Conservation (phyloP, 108 stramenopile genomes). For the Aurantiochytrium sp. region DNA sequence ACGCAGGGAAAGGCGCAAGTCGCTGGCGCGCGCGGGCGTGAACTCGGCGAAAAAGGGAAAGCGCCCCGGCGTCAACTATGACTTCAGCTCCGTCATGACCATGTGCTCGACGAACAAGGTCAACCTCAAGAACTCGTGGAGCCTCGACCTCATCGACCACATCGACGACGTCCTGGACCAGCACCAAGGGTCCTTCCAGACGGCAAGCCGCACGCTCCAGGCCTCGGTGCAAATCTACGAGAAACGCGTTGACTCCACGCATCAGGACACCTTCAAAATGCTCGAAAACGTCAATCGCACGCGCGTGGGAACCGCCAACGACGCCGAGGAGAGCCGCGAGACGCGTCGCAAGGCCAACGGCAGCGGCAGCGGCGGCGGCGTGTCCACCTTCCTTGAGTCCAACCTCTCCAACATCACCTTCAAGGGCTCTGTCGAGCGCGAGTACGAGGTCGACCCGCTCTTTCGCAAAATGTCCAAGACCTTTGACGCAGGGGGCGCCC, state of each 20-base stretch:
- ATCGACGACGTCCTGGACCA: constrained; percentile 59
- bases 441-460: constrained; percentile 89
- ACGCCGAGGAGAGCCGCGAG: constrained; percentile 60
- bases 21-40: neutral
- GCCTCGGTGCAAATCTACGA: constrained; percentile 95
- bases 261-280: constrained; percentile 78
- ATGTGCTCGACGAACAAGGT: constrained; percentile 92
- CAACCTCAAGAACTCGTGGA: constrained; percentile 88
- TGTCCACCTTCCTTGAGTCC: constrained; percentile 13
- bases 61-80: neutral
- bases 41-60: neutral
- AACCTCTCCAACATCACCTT: constrained; percentile 67
- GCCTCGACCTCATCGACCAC: constrained; percentile 87
- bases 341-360: constrained; percentile 5
- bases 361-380: neutral
- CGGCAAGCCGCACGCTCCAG: constrained; percentile 89
- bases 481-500: constrained; percentile 95
- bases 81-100: constrained; percentile 56
- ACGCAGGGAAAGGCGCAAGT: neutral
- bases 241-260: constrained; percentile 92
- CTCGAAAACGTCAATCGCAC: constrained; percentile 84
- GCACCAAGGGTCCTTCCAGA: constrained; percentile 59
- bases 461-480: constrained; percentile 94
- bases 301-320: constrained; percentile 47
- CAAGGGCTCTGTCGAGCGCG: constrained; percentile 70